phyloP scores from a whole-genome alignment of 192 early-diverging fungal genomes.

The Chytriomyces sp. region DNA sequence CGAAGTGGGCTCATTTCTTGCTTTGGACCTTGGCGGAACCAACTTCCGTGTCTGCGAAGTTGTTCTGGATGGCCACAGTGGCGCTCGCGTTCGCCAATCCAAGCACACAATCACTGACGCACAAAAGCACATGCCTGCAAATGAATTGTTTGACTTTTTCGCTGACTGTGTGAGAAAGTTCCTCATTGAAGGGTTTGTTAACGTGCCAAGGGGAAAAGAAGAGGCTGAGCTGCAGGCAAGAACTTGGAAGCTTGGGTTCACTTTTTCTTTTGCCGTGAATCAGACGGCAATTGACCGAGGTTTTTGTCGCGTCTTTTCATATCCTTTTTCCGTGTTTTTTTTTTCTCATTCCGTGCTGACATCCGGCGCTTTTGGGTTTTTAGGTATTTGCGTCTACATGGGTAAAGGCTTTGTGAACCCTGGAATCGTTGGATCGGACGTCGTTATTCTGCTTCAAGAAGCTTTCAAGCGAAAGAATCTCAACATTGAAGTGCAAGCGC shows the following conservation, averaged over 20 bases:
- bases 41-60: constrained; percentile 90
- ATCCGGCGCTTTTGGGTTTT: constrained; percentile 4
- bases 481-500: constrained; percentile 78
- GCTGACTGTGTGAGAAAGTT: constrained; percentile 84
- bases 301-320: not conserved
- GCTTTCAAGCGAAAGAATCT: constrained; percentile 74
- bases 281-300: constrained; percentile 68
- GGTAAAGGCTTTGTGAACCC: constrained; percentile 80
- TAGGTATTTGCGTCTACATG: constrained; percentile 61
- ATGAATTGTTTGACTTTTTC: constrained; percentile 85
- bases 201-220: not conserved
- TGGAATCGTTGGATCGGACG: constrained; percentile 81
- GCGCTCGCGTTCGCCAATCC: constrained; percentile 72
- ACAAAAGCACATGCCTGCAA: constrained; percentile 75
- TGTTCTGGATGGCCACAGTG: constrained; percentile 76
- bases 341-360: not conserved
- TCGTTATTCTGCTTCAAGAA: constrained; percentile 81
- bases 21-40: constrained; percentile 88
- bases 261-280: constrained; percentile 92
- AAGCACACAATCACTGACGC: constrained; percentile 75
- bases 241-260: constrained; percentile 72
- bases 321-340: too few relatives aligned
- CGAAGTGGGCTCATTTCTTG: constrained; percentile 87
- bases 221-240: constrained; percentile 63
- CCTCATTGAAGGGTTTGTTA: constrained; percentile 49